phyloP scores from a whole-genome alignment of 2,329 filamentous ascomycete species.

The Talaromyces sp. region DNA sequence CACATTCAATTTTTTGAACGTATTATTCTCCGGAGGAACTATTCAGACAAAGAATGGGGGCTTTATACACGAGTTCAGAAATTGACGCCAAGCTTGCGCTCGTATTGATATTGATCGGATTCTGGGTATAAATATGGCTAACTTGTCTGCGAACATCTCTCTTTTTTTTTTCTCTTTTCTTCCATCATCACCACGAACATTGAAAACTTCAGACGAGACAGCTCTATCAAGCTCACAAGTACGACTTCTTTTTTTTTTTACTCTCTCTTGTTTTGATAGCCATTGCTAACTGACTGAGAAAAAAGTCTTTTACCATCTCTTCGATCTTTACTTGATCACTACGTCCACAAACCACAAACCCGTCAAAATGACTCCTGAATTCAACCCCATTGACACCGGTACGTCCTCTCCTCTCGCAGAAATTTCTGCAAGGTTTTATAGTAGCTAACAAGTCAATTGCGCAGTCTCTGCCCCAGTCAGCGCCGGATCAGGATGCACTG shows the following conservation, averaged over 20 bases:
- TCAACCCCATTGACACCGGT: constrained; percentile 9
- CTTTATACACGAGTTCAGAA: not conserved
- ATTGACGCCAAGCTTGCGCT: not conserved
- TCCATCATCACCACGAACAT: not conserved
- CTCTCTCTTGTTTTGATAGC: not conserved
- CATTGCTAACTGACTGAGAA: not conserved
- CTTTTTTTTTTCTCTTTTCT: not conserved
- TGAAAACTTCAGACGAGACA: not conserved
- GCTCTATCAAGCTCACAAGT: not conserved
- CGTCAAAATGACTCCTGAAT: constrained; percentile 8
- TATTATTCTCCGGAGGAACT: not conserved
- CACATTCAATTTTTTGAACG: not conserved
- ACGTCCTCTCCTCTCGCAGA: not conserved
- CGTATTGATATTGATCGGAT: not conserved
- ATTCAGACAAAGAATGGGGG: not conserved
- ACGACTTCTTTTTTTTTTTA: not conserved
- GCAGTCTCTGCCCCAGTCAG: constrained; percentile 1
- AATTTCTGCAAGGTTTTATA: not conserved
- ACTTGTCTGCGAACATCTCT: not conserved
- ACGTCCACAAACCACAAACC: not conserved
- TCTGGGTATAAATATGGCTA: not conserved
- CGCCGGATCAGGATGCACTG: constrained; percentile 1
- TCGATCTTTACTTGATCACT: not conserved
- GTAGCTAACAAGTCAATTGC: not conserved
- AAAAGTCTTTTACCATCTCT: not conserved